These are phyloP conservation scores for Sutorius australiensis DNA, from an alignment of 768 basidiomycete genomes.

Conservation along the genomic window DNA sequence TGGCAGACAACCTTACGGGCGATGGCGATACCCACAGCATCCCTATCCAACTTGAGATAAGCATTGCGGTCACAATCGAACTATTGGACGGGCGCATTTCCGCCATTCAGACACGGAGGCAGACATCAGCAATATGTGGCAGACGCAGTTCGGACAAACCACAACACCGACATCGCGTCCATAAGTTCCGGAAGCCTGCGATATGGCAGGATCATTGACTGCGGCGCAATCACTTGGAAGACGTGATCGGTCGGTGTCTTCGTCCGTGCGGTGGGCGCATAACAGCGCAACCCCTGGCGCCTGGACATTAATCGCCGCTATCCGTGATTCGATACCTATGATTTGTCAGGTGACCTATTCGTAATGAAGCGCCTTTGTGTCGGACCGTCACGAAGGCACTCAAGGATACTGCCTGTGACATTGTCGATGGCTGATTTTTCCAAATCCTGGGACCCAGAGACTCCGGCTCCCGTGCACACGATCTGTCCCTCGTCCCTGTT, in stretches of 20 bases:
- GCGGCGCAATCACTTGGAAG: conserved; percentile 3
- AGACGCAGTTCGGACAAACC: conserved; percentile 19
- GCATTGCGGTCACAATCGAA: not conserved
- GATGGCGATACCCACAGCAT: conserved; percentile 2
- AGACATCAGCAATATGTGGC: conserved; percentile 3
- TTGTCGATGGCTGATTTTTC: conserved; percentile 6
- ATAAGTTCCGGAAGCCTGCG: conserved; percentile 3
- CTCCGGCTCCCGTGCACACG: conserved; percentile 1
- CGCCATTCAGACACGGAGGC: conserved; percentile 1
- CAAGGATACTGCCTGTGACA: conserved; percentile 6
- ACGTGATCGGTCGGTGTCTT: conserved; percentile 13
- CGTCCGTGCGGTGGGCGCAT: not conserved
- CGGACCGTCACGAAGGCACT: conserved; percentile 3
- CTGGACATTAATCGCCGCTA: not conserved
- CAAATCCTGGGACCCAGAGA: conserved; percentile 3
- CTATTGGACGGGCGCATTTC: conserved; percentile 6
- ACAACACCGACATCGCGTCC: conserved; percentile 14
- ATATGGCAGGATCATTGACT: conserved; percentile 6
- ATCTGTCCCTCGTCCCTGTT: conserved; percentile 1
- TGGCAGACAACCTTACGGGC: conserved; percentile 2
- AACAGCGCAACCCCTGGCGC: no score
- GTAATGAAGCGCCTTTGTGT: conserved; percentile 5
- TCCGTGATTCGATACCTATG: not conserved
- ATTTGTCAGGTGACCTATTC: conserved; percentile 2
- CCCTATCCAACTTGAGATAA: not conserved